Evolutionary conservation across 2,329 filamentous ascomycete species (phyloP), one percentile per base, ranked within the genome.

Genomic region (Exophiala aquamarina): DNA sequence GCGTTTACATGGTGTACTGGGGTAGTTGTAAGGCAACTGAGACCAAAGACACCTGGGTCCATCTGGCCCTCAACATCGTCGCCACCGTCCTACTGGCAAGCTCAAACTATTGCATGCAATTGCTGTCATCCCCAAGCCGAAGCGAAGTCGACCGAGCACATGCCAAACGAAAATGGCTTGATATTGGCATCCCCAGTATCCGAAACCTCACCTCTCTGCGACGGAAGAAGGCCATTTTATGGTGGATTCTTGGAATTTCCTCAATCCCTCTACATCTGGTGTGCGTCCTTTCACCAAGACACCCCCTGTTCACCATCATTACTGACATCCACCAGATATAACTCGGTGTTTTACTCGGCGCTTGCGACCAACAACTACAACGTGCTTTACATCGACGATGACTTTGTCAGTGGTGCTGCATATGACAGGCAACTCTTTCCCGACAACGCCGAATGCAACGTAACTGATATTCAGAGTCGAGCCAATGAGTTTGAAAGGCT

Each of bases 91-190:
- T 78, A 13, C 64, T 78, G 1, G 66, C 67, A 2, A 72, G 72
- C 3, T 73, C 70, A 31, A 77, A 76, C 55, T 77, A 74, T 49
- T 70, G 67, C 45, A 78, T 78, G 72, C 77, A 81, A 49, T 65
- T 71, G 15, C 59, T 81, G 10, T 69, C 63, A 10, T 69, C 76
- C 1, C 77, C 78, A 0, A 78, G 72, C 1, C 62, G 78, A 18
- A 48, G 57, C 7, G 74, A 80, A 32, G 59, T 80, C 9, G 71
- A 81, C 38, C 54, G 52, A 11, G 75, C 74, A 0, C 78, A 82
- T 60, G 36, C 36, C 2, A 52, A 57, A 23, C 41, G 56, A 9
- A 50, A 49, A 18, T 67, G 59, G 59, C 50, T 70, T 6, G 60
- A 63, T 46, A 63, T 66, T 37, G 61, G 65, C 3, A 52, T 63